Base-by-base conservation (phyloP, 768 basidiomycete genomes). In the Pleurotus platypus region DNA sequence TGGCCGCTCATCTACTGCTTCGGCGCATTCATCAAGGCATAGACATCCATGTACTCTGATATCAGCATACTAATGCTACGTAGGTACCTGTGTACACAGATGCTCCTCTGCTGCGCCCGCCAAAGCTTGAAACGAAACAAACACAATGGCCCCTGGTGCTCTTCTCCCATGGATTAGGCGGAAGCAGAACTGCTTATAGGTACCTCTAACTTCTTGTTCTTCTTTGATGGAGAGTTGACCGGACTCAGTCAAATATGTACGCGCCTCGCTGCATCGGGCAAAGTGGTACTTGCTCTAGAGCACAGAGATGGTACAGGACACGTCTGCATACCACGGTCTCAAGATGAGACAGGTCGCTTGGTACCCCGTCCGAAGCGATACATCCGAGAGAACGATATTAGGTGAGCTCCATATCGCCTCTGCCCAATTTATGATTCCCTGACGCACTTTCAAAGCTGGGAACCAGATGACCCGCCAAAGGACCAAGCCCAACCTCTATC, bases 131-230 rank as follows among this genome's bases (percentile, higher is more conserved):
- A 35, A 16, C 42, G 42, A 22, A n/a, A 46, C 49, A 62, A 24
- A 61, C 70, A 15, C 77, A 79, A 48, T 90, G 89, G 89, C 89
- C 90, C 0, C 77, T 94, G 27, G 82, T 92, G 27, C 78, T 94
- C 40, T 94, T 93, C 70, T 90, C 88, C 8, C 92, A 94, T 72
- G 92, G 92, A 16, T 80, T 94, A 18, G 87, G 83, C 16, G 92
- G 91, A 3, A 84, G 80, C 43, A 74, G 85, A 18, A 89, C 84
- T 0, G 80, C 84, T 1, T 92, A 93, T 63, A 88, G 84, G 83
- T 81, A 39, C 43, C 55, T 49, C 46, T 5, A 27, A 3, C 13
- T 37, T 26, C 13, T 12, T 39, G 20, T 15, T 18, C 53, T 15
- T 18, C 53, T 43, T 54, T 37, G 47, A 16, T 18, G 22, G 16